Conservation (phyloP, 1,139 yeast genomes). For the Blastobotrys arbuscula region DNA sequence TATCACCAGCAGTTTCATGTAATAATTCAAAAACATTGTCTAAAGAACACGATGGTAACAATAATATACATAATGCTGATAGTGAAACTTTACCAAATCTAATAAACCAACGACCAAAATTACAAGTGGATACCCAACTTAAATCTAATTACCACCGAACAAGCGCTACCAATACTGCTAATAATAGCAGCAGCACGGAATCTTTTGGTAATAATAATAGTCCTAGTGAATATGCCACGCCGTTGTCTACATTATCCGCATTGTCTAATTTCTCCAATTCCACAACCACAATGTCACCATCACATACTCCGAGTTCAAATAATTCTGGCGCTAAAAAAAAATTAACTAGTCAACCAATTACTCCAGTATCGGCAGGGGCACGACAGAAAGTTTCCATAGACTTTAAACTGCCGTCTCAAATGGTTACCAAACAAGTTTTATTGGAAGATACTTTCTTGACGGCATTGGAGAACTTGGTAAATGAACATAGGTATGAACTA, state of each 20-base stretch:
- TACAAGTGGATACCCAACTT: neutral
- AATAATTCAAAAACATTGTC: no score
- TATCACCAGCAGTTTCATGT: neutral
- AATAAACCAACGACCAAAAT: neutral
- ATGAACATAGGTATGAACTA: conserved; percentile 29
- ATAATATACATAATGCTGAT: neutral
- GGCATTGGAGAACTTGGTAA: conserved; percentile 19
- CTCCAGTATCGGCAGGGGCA: neutral
- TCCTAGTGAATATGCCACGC: neutral
- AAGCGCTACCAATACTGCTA: neutral
- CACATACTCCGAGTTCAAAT: neutral
- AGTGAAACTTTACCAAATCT: neutral
- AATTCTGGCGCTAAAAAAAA: neutral
- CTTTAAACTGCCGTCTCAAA: conserved; percentile 25
- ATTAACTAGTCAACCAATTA: no score
- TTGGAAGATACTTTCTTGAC: conserved; percentile 16
- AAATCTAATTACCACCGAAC: neutral
- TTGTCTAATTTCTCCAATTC: neutral
- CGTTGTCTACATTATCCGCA: neutral
- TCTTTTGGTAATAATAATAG: neutral
- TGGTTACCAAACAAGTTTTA: conserved; percentile 18
- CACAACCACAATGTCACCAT: neutral
- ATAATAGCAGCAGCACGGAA: neutral
- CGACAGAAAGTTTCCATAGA: conserved; percentile 8
- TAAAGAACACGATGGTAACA: neutral